Conservation (phyloP, 768 basidiomycete species). For the Gloeopeniophorella convolvens region DNA sequence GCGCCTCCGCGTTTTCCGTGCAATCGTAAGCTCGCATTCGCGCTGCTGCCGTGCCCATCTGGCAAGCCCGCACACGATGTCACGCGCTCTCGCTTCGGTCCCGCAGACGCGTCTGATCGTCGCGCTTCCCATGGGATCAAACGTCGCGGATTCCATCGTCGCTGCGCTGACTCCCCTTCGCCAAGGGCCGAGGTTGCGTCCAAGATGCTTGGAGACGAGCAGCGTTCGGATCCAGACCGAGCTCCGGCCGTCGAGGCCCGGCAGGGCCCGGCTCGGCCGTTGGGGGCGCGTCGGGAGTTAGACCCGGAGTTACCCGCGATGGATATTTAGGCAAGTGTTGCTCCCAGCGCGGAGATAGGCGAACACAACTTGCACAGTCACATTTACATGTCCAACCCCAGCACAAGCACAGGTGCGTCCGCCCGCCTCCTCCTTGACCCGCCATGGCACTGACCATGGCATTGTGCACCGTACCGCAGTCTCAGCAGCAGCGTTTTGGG, state of each 20-base stretch:
- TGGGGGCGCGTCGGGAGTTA: background rate
- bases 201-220: background rate
- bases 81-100: background rate
- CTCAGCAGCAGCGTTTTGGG: background rate
- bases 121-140: no score
- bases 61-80: no score
- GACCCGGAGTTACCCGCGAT: background rate
- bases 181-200: conserved; percentile 4
- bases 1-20: no score
- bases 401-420: conserved; percentile 5
- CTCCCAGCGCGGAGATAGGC: background rate
- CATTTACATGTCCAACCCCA: conserved; percentile 1
- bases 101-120: background rate
- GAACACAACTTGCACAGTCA: background rate
- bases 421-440: no score
- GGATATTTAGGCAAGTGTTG: no score
- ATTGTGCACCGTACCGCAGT: no score
- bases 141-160: no score
- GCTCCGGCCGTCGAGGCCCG: background rate
- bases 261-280: background rate
- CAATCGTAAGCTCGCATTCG: no score
- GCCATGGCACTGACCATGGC: no score
- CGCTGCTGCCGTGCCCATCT: background rate
- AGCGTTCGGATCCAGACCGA: background rate
- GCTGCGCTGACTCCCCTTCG: no score